These are phyloP conservation scores for Margaritispora aquatica DNA, from an alignment of 495 filamentous ascomycete genomes.

Conservation along the genomic window DNA sequence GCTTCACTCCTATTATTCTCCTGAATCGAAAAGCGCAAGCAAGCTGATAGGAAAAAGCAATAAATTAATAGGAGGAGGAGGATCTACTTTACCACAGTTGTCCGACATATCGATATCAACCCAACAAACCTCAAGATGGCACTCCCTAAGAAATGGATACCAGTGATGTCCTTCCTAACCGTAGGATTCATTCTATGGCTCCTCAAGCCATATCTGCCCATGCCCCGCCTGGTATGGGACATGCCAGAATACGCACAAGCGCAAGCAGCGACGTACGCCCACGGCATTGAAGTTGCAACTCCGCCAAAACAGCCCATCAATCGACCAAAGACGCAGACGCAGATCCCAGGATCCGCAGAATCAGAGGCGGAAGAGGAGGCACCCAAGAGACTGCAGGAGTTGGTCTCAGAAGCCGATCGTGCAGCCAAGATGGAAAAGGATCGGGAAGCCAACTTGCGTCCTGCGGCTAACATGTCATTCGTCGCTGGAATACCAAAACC, in stretches of 20 bases:
- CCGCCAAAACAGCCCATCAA: background rate
- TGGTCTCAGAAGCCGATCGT: background rate
- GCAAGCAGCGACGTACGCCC: background rate
- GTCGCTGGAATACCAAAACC: conserved; percentile 36
- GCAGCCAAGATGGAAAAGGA: background rate
- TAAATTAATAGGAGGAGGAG: too few relatives aligned
- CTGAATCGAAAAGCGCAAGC: too few relatives aligned
- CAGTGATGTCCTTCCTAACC: conserved; percentile 5
- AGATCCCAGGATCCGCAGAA: too few relatives aligned
- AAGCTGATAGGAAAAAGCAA: background rate
- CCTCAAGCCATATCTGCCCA: conserved; percentile 3
- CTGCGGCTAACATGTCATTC: background rate
- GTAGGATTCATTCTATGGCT: conserved; percentile 3
- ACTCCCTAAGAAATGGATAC: conserved; percentile 11
- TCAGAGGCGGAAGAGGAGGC: background rate
- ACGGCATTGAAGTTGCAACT: background rate
- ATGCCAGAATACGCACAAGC: too few relatives aligned
- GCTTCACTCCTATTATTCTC: too few relatives aligned
- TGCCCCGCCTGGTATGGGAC: background rate
- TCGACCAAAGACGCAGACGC: background rate
- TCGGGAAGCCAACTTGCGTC: background rate
- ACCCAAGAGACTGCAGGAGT: background rate
- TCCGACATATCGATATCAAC: background rate
- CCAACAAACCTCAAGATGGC: background rate
- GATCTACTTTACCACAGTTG: background rate